phyloP scores from a whole-genome alignment of 495 filamentous ascomycete genomes.

The Echria macrotheca region DNA sequence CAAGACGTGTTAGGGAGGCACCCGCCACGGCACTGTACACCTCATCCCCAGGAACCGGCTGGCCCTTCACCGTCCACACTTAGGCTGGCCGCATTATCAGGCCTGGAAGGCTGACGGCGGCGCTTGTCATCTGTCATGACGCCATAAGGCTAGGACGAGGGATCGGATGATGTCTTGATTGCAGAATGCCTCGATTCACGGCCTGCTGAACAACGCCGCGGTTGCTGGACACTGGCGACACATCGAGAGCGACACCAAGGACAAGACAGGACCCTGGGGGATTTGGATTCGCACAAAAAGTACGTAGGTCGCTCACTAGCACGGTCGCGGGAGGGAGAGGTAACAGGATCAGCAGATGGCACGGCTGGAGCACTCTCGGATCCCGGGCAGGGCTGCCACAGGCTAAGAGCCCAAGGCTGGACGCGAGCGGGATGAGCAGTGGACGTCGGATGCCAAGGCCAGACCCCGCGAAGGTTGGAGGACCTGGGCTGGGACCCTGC shows the following conservation, averaged over 20 bases:
- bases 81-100: background rate
- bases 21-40: background rate
- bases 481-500: constrained; percentile 14
- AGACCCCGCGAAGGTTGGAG: constrained; percentile 6
- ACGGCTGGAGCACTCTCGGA: background rate
- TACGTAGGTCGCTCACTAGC: too few species aligned
- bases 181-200: background rate
- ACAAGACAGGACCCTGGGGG: too few species aligned
- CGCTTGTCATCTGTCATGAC: background rate
- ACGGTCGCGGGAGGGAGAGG: background rate
- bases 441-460: constrained; percentile 4
- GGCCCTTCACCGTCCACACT: background rate
- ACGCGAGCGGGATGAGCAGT: background rate
- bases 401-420: background rate
- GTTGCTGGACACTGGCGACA: too few species aligned
- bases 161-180: background rate
- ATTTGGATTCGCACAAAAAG: too few species aligned
- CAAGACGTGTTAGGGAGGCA: constrained; percentile 4
- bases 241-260: too few species aligned
- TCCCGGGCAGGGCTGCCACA: constrained; percentile 6
- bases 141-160: background rate
- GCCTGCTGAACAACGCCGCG: background rate
- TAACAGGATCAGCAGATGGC: background rate
- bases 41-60: background rate
- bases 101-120: too few species aligned